A percentile compares a stretch with the other conserved stretches of the same genome.
phyloP scores from a whole-genome alignment of 257 asterid genomes.

The Salvia hispanica region DNA sequence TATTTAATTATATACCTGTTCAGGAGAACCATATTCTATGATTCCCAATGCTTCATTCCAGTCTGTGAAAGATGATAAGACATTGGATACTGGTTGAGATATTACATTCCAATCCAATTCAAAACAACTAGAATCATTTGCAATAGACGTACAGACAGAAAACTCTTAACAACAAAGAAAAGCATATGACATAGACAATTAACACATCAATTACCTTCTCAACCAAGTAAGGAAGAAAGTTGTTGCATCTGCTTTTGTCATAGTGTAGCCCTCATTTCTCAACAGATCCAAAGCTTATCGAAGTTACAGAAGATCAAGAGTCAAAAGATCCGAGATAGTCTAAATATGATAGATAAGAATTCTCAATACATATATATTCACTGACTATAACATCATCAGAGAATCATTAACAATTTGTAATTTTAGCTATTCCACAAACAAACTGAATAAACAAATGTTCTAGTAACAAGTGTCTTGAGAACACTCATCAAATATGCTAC shows the following conservation, averaged over 20 bases:
- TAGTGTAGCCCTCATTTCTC: constrained; percentile 79
- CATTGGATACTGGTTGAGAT: no score
- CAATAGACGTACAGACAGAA: constrained; percentile 9
- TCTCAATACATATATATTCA: not conserved
- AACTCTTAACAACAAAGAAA: not conserved
- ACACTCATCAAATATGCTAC: not conserved
- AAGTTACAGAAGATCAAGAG: constrained; percentile 22
- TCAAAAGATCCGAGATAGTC: constrained; percentile 22
- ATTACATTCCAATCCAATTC: constrained; percentile 1
- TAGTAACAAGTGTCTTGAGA: not conserved
- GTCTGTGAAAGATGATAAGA: no score
- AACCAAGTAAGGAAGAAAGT: constrained; percentile 87
- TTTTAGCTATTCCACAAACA: not conserved
- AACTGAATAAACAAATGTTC: not conserved
- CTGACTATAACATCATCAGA: not conserved
- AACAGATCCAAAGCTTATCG: constrained; percentile 68
- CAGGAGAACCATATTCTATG: no score
- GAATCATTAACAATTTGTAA: not conserved
- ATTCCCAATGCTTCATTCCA: no score
- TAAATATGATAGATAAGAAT: constrained; percentile 1
- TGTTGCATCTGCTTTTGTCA: constrained; percentile 98
- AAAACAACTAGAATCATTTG: constrained; percentile 14
- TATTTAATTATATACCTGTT: no score
- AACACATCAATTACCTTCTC: constrained; percentile 72
- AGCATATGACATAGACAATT: constrained; percentile 23